Evolutionary conservation across 139 green algal genomes (phyloP), one percentile per base, ranked within the genome.

Genomic region (Haematococcus lacustris): DNA sequence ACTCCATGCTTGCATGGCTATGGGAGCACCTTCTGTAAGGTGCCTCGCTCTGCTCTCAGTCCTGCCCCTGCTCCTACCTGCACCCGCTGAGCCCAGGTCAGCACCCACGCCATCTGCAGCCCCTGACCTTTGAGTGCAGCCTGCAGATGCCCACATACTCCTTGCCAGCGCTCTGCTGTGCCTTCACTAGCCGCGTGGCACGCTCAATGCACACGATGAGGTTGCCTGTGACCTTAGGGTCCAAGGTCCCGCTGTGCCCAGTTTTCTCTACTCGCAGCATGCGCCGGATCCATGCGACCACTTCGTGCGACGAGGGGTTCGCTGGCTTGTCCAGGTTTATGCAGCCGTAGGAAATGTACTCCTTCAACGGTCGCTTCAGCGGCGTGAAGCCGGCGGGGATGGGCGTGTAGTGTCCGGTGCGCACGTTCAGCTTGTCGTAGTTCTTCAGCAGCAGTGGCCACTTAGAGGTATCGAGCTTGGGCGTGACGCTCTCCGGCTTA

Each of bases 231-330:
- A 90, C 88, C 80, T 98, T 98, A 65, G 94, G 94, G 70, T 98
- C 94, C 2, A 98, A 85, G 3, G 94, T 98, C 40, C 94, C 94
- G 35, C 83, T 94, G 85, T 99, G 95, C 3, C 95, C 95, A 1
- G 95, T 99, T 85, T 99, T 99, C 69, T 99, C 94, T 21, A 97
- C 90, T n/a, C 95, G 85, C 43, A 99, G 84, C 41, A 99, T 98
- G 66, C 95, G 92, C 57, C 86, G 84, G 53, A 97, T 92, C 95
- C 95, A 99, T 6, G 95, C 95, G 28, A 99, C 95, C 28, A 91
- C 89, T 83, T 99, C 95, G 77, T 99, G 95, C 1, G 90, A 97
- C 25, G 88, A 96, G 13, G 95, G 95, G 81, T 99, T 99, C 21
- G 89, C 88, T 0, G 95, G 95, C 78, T 99, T 99, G 87, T 99